These are phyloP conservation scores for Suillus alpinus DNA, from an alignment of 768 basidiomycete species.

Conservation along the genomic window DNA sequence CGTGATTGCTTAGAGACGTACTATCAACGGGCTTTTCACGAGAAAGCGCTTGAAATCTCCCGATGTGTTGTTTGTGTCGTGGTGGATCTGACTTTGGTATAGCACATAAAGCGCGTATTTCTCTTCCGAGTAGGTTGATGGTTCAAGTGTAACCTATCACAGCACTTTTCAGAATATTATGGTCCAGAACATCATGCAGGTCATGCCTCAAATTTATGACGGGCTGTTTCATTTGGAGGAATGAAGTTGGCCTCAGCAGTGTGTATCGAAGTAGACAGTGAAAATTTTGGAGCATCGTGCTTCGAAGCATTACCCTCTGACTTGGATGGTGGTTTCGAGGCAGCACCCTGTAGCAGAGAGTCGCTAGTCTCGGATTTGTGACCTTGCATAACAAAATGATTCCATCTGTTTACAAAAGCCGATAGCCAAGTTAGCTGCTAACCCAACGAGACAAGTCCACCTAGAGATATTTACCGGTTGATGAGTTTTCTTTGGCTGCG, in stretches of 20 bases:
- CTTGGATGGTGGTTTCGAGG: neutral
- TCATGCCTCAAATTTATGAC: conserved; percentile 62
- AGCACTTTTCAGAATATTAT: neutral
- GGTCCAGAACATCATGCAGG: neutral
- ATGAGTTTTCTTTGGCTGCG: conserved; percentile 74
- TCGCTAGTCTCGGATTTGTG: conserved; percentile 25
- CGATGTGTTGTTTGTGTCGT: conserved; percentile 53
- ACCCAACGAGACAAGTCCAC: neutral
- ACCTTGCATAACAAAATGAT: conserved; percentile 57
- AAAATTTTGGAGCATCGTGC: conserved; percentile 27
- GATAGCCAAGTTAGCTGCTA: neutral
- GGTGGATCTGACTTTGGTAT: conserved; percentile 81
- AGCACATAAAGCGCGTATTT: conserved; percentile 74
- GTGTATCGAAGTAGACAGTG: conserved; percentile 51
- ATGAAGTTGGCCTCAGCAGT: conserved; percentile 45
- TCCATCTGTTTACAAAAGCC: conserved; percentile 53
- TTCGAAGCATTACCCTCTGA: conserved; percentile 5
- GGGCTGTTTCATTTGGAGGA: conserved; percentile 24
- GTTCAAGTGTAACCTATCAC: conserved; percentile 68
- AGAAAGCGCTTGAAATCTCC: conserved; percentile 70
- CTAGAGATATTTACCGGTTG: conserved; percentile 49
- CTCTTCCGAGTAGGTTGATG: conserved; percentile 72
- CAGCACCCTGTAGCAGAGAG: neutral
- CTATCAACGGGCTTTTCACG: conserved; percentile 72
- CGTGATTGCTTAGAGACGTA: conserved; percentile 31